phyloP scores from a whole-genome alignment of 2,329 filamentous ascomycete species.

The Knufia fluminis region DNA sequence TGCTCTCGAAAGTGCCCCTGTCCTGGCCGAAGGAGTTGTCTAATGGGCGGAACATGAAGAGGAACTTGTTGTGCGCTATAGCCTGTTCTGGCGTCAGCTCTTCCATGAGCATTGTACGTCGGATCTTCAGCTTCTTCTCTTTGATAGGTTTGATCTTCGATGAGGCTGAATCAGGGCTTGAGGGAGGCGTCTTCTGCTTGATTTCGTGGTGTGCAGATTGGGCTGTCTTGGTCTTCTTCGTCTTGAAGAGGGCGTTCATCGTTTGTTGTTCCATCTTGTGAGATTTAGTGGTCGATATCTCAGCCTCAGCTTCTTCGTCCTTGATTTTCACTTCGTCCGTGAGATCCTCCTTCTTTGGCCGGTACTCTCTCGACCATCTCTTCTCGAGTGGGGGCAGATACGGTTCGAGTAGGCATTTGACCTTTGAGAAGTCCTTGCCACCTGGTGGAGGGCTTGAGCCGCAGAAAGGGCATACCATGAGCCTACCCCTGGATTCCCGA shows the following conservation, averaged over 20 bases:
- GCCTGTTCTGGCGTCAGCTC: neutral
- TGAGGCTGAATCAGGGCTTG: neutral
- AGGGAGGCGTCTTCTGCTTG: neutral
- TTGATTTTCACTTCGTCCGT: neutral
- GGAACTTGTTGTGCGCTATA: neutral
- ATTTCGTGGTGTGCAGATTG: neutral
- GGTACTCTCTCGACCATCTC: neutral
- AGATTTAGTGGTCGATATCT: too few relatives aligned
- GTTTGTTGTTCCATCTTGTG: too few relatives aligned
- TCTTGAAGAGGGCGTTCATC: neutral
- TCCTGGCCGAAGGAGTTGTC: conserved; percentile 5
- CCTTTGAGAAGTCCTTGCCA: neutral
- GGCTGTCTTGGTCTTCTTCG: neutral
- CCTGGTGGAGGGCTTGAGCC: conserved; percentile 3
- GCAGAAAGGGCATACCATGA: conserved; percentile 1
- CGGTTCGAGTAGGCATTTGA: neutral
- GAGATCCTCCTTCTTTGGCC: neutral
- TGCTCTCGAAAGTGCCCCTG: conserved; percentile 1
- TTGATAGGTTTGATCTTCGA: neutral
- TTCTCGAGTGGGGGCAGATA: neutral
- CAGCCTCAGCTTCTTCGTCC: neutral
- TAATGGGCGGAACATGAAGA: conserved; percentile 4
- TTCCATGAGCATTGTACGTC: neutral
- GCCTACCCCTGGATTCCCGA: neutral
- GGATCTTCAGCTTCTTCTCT: neutral